A percentile compares a stretch with the other conserved stretches of the same genome.
phyloP scores from a whole-genome alignment of 169 alveolate species.

The Eimeria sp. region DNA sequence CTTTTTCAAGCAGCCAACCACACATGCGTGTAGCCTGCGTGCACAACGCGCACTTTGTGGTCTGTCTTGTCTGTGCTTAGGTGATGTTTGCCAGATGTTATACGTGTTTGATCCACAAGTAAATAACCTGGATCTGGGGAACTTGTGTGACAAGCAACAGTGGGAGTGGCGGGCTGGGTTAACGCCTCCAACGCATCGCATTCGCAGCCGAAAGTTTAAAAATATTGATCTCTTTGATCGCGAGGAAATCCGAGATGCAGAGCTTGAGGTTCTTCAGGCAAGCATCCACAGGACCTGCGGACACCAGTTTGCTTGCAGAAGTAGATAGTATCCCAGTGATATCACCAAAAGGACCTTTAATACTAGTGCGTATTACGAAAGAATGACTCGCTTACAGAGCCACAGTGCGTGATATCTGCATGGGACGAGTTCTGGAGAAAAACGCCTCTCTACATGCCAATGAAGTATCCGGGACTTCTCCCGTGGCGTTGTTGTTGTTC shows the following conservation, averaged over 20 bases:
- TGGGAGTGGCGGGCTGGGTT: constrained; percentile 95
- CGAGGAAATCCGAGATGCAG: constrained; percentile 92
- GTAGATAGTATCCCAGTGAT: too few species aligned
- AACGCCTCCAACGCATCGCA: constrained; percentile 91
- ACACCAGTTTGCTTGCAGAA: too few species aligned
- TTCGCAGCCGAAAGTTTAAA: constrained; percentile 90
- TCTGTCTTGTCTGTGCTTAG: constrained; percentile 38
- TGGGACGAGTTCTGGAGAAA: background rate
- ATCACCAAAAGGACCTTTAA: too few species aligned
- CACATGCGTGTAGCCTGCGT: background rate
- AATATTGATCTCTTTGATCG: constrained; percentile 88
- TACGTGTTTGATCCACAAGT: constrained; percentile 87
- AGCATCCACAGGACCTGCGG: background rate
- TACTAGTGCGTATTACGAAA: too few species aligned
- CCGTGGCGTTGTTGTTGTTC: background rate
- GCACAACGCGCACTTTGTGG: background rate
- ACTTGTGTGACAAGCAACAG: constrained; percentile 85
- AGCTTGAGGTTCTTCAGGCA: constrained; percentile 84
- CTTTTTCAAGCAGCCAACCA: too few species aligned
- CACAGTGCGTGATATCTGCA: background rate
- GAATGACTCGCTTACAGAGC: too few species aligned
- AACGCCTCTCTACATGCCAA: background rate
- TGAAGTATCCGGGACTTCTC: too few species aligned
- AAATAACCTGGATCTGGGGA: constrained; percentile 83
- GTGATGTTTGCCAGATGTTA: constrained; percentile 89